A percentile compares a stretch with the other conserved stretches of the same genome.
phyloP scores from a whole-genome alignment of 2,329 filamentous ascomycete genomes.

The Orbilia oligospora region DNA sequence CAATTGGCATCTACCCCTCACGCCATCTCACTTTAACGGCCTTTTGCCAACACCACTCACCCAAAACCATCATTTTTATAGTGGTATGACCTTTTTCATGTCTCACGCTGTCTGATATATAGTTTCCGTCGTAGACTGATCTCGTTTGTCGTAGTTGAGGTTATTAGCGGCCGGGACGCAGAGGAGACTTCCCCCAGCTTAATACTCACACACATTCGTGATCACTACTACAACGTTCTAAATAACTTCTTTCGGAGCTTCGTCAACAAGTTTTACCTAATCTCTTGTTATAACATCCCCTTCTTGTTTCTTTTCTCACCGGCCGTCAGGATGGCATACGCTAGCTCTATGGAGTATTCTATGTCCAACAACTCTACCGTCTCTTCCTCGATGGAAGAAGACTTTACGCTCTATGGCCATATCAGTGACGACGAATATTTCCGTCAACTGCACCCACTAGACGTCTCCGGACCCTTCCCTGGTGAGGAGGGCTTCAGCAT shows the following conservation, averaged over 20 bases:
- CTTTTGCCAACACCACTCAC: conserved; percentile 30
- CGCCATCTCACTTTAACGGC: conserved; percentile 24
- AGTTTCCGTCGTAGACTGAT: conserved; percentile 56
- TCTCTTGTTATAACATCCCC: conserved; percentile 1
- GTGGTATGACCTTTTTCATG: conserved; percentile 60
- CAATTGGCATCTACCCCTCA: conserved; percentile 58
- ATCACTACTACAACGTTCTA: conserved; percentile 36
- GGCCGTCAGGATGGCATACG: conserved; percentile 45
- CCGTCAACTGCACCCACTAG: conserved; percentile 38
- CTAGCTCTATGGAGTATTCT: conserved; percentile 50
- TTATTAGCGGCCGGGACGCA: conserved; percentile 53
- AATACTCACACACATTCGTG: conserved; percentile 61
- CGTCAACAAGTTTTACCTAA: conserved; percentile 7
- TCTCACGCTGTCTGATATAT: conserved; percentile 38
- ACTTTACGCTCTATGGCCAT: conserved; percentile 55
- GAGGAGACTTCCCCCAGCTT: conserved; percentile 45
- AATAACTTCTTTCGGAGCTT: conserved; percentile 2
- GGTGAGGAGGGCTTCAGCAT: conserved; percentile 57
- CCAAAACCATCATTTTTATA: conserved; percentile 45
- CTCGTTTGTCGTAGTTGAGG: conserved; percentile 60
- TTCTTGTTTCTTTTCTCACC: background rate
- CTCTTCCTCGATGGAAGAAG: conserved; percentile 49
- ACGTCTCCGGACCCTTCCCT: conserved; percentile 41
- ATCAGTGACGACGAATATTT: conserved; percentile 36
- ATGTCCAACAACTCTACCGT: conserved; percentile 44